Evolutionary conservation across 2,329 filamentous ascomycete genomes (phyloP).

Genomic region (Bipolaris sorokiniana): DNA sequence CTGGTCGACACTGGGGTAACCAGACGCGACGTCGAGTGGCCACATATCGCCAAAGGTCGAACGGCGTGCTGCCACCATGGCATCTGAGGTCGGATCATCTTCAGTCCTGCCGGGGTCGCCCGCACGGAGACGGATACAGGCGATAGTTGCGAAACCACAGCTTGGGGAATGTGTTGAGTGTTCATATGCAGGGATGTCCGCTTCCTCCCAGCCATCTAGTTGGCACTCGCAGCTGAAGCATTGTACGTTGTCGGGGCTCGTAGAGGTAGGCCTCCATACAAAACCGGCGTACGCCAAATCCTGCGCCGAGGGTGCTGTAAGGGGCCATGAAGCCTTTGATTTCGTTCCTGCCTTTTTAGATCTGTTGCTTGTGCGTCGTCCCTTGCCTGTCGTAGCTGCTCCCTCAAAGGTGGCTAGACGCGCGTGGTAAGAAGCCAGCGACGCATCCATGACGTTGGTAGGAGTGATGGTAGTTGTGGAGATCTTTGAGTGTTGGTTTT

Average conservation of each 20-base stretch:
- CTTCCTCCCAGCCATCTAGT: slow-evolving; percentile 89
- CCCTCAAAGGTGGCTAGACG: slow-evolving; percentile 79
- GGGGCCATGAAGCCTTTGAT: slow-evolving; percentile 70
- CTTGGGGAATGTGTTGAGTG: slow-evolving; percentile 81
- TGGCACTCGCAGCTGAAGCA: slow-evolving; percentile 87
- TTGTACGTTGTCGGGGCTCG: slow-evolving; percentile 82
- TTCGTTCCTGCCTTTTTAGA: slow-evolving; percentile 59
- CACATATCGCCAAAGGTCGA: slow-evolving; percentile 84
- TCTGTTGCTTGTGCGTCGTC: slow-evolving; percentile 72
- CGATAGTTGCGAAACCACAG: slow-evolving; percentile 84
- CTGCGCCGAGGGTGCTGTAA: slow-evolving; percentile 68
- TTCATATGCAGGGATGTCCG: slow-evolving; percentile 82
- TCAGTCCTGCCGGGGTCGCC: slow-evolving; percentile 68
- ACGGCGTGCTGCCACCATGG: slow-evolving; percentile 77
- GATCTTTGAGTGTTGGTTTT: neutral
- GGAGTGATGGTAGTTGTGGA: neutral
- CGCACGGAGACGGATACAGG: slow-evolving; percentile 62
- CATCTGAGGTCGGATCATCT: slow-evolving; percentile 74
- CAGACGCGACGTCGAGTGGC: slow-evolving; percentile 72
- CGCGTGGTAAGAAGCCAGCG: slow-evolving; percentile 70
- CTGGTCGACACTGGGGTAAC: slow-evolving; percentile 61
- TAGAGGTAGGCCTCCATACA: slow-evolving; percentile 78
- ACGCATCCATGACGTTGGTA: slow-evolving; percentile 33
- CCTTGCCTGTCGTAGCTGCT: slow-evolving; percentile 64
- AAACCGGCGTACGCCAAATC: slow-evolving; percentile 91